phyloP scores from a whole-genome alignment of 495 filamentous ascomycete genomes.

The Trichoderma parareesei region DNA sequence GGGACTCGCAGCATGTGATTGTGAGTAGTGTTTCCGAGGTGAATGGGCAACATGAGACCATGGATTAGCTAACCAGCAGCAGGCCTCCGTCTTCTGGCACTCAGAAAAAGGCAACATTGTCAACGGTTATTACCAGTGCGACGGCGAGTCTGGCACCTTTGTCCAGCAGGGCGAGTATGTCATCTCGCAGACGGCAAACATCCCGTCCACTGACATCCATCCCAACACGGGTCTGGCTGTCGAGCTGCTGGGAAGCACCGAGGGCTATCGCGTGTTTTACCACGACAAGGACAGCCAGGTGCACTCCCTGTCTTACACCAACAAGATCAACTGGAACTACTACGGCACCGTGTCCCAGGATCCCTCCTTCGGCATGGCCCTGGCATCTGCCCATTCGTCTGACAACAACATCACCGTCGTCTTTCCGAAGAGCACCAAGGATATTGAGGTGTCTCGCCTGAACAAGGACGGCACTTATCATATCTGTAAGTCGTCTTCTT shows the following conservation, averaged over 20 bases:
- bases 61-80: conserved; percentile 7
- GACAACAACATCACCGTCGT: conserved; percentile 27
- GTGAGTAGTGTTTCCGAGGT: too few species aligned
- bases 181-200: conserved; percentile 15
- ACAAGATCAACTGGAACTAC: conserved; percentile 19
- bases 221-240: conserved; percentile 23
- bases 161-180: conserved; percentile 18
- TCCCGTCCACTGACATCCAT: conserved; percentile 15
- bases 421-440: conserved; percentile 20
- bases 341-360: conserved; percentile 22
- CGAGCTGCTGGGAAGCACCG: conserved; percentile 21
- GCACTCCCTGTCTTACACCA: conserved; percentile 23
- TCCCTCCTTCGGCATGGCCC: conserved; percentile 16
- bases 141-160: conserved; percentile 24
- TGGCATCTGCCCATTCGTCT: conserved; percentile 20
- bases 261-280: conserved; percentile 30
- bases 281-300: conserved; percentile 24
- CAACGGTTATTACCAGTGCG: conserved; percentile 26
- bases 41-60: too few species aligned
- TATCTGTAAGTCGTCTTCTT: conserved; percentile 18
- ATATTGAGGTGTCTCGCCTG: conserved; percentile 22
- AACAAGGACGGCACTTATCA: conserved; percentile 21
- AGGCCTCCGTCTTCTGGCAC: conserved; percentile 29
- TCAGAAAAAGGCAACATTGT: conserved; percentile 17
- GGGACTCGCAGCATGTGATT: conserved; percentile 14